Evolutionary conservation across 768 basidiomycete species (phyloP), one percentile per base, ranked within the genome.

Genomic region (Suillus lakei): DNA sequence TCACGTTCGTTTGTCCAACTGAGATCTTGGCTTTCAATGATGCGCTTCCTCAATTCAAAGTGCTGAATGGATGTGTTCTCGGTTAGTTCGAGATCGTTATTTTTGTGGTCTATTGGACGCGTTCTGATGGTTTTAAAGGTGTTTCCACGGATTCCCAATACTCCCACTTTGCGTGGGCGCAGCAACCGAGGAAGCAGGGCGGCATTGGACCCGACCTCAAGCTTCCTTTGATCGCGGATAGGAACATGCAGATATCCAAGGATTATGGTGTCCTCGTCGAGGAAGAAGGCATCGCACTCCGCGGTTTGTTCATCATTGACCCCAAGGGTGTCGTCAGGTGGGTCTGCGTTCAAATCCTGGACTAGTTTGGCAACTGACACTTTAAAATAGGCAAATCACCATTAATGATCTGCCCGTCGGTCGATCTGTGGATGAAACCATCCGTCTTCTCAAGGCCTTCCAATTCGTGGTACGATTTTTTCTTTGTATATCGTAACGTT

Each of bases 11-110:
- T 71, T 96, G 94, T 80, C 94, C 94, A n/a, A 96, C 95, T 64
- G 96, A 97, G 79, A 96, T 98, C 74, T 86, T 96, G 55, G 96
- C 95, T 1, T 98, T 96, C 85, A 95, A 97, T 77, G 92, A 94
- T 67, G 90, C 93, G 10, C 86, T 97, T 38, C 74, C 87, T 60
- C 82, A 85, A 67, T 95, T 97, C 83, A 83, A 87, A 62, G 84
- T 84, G 61, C 81, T 96, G 67, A 86, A 89, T 75, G 89, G 93
- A 32, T 82, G 82, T 44, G 90, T 97, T 51, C 86, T 97, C 67
- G 92, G 93, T 93, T 59, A 21, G 86, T 70, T 30, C 15, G 46
- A 16, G 28, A 0, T 9, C n/a, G n/a, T n/a, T 5, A 9, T 7
- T n/a, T 1, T 39, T 6, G 10, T 59, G 48, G 8, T 41, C 28